Percentiles rank a stretch among this genome's conserved stretches.
These are phyloP conservation scores for Aspergillus luchuensis DNA, from an alignment of 2,329 filamentous ascomycete genomes.

Conservation along the genomic window DNA sequence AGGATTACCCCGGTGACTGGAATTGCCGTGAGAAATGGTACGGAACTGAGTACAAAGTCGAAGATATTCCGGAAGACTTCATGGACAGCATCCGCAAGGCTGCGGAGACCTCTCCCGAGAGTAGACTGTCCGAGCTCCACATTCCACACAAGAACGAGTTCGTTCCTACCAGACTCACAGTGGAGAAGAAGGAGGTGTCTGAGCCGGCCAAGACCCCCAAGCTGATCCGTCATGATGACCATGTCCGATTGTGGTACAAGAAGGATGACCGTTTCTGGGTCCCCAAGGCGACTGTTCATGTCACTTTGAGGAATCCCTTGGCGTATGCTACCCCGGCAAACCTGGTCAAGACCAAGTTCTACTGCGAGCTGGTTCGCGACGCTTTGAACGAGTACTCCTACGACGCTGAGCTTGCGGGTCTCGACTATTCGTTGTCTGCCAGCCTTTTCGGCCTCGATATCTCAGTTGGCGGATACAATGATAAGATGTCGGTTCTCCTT, in stretches of 20 bases:
- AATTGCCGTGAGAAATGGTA: conserved; percentile 95
- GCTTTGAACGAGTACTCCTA: conserved; percentile 92
- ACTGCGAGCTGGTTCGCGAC: conserved; percentile 83
- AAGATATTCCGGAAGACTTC: conserved; percentile 76
- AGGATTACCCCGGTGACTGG: conserved; percentile 81
- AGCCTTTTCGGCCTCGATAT: conserved; percentile 75
- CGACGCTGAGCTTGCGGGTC: conserved; percentile 87
- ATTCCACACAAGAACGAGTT: conserved; percentile 94
- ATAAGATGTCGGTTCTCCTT: conserved; percentile 87
- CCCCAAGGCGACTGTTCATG: conserved; percentile 83
- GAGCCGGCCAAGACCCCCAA: conserved; percentile 73
- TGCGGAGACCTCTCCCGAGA: conserved; percentile 56
- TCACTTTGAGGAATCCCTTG: conserved; percentile 77
- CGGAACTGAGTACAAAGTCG: conserved; percentile 85
- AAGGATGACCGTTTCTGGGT: conserved; percentile 99
- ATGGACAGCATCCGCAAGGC: conserved; percentile 70
- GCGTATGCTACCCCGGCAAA: conserved; percentile 78
- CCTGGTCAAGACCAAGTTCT: conserved; percentile 75
- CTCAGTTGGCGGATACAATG: conserved; percentile 87
- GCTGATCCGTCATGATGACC: conserved; percentile 79
- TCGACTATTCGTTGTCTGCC: conserved; percentile 77
- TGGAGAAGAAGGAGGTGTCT: conserved; percentile 88
- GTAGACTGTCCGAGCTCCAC: conserved; percentile 71
- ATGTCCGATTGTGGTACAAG: conserved; percentile 90
- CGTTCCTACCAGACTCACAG: conserved; percentile 87